Percentiles rank a stretch among this genome's conserved stretches.
phyloP scores from a whole-genome alignment of 129 eudicot species.

The Centaurea solstitialis region DNA sequence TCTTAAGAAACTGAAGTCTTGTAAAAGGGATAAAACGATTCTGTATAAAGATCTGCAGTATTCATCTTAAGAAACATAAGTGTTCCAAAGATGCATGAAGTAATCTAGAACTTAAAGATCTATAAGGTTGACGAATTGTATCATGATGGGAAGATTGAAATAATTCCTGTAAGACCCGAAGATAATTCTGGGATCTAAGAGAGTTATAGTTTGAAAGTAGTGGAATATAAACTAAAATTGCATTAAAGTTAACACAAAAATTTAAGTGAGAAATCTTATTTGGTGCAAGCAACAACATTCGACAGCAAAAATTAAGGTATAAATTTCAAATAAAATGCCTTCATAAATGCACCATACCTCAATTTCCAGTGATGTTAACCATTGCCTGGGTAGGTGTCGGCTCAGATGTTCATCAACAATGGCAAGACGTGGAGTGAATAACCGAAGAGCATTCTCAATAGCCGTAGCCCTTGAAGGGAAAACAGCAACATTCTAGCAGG shows the following conservation, averaged over 20 bases:
- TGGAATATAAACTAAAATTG: background rate
- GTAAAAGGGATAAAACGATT: background rate
- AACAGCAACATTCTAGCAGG: conserved; percentile 76
- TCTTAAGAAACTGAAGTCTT: background rate
- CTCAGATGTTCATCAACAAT: conserved; percentile 92
- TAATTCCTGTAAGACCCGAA: background rate
- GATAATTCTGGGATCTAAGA: background rate
- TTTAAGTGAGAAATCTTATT: background rate
- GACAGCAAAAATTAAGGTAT: background rate
- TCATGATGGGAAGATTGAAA: background rate
- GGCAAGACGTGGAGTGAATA: conserved; percentile 92
- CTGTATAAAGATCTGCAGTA: no score
- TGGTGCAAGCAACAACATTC: conserved; percentile 3
- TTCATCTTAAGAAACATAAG: no score
- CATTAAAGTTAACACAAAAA: background rate
- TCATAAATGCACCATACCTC: conserved; percentile 54
- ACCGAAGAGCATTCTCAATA: conserved; percentile 81
- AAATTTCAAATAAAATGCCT: background rate
- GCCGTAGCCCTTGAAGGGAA: conserved; percentile 98
- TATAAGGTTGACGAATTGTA: background rate
- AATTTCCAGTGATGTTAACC: conserved; percentile 85
- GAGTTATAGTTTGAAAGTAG: background rate
- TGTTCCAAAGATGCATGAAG: background rate
- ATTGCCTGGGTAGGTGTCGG: conserved; percentile 71
- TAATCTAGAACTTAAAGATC: background rate